Base-by-base conservation (phyloP, 2,329 filamentous ascomycete genomes). In the Cytospora mali region DNA sequence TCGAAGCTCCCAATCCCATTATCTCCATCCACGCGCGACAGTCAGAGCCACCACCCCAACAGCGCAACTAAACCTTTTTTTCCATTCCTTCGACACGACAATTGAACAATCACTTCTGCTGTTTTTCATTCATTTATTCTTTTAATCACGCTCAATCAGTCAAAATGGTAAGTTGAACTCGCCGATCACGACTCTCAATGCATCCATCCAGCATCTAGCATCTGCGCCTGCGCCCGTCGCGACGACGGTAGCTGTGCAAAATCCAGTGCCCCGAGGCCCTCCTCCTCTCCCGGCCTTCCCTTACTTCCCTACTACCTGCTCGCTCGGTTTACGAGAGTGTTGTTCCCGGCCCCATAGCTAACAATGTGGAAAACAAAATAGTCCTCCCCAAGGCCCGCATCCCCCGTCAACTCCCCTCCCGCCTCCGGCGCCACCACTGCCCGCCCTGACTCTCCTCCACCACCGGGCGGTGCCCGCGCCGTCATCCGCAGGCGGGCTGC, bases 401-500 rank as follows among this genome's bases (percentile, higher is more conserved):
- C 88, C 55, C 87, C 87, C 64, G 79, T 77, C 67, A 81, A 80
- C 73, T 79, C 80, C 67, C 75, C 78, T 67, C 72, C 83, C 69
- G 82, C 86, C 69, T 85, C 85, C 64, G 91, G 90, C 77, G 84
- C 88, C 65, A 87, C 85, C 74, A 85, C 88, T 73, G 55, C 60
- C 23, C 92, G 94, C 68, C 88, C 92, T 62, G 89, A 91, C 31
- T 97, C 94, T 55, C 93, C 94, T 66, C 88, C 92, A 72, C 90
- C 93, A 67, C 95, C 95, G 28, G 95, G 95, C 69, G 95, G 95
- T 71, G 93, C 95, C 73, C 93, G 95, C 76, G 96, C 94, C 69
- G 94, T 93, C 66, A 96, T 99, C 80, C 89, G 95, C 77, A 89
- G 95, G 77, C 92, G 95, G 76, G 94, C 95, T 50, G 95, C 95